A percentile compares a stretch with the other conserved stretches of the same genome.
These are phyloP conservation scores for Porphyrellus cyaneotinctus DNA, from an alignment of 768 basidiomycete species.

Conservation along the genomic window DNA sequence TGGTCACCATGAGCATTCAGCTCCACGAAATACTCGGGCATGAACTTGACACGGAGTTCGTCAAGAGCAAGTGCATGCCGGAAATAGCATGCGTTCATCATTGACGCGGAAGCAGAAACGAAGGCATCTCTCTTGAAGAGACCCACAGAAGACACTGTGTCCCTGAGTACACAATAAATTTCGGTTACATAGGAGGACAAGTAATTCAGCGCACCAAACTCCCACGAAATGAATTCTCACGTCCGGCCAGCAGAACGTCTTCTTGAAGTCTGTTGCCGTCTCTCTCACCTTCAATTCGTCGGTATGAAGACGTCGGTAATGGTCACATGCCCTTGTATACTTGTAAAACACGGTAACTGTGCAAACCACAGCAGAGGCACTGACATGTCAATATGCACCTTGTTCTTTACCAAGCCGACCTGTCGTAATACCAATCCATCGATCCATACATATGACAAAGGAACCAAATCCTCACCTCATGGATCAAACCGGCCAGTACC, in stretches of 20 bases:
- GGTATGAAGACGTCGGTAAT: neutral
- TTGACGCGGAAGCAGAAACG: neutral
- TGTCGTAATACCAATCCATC: neutral
- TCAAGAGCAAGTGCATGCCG: neutral
- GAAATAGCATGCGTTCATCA: neutral
- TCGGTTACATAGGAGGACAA: no score
- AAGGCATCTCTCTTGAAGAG: neutral
- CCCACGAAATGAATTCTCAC: neutral
- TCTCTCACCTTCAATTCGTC: neutral
- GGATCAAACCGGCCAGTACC: neutral
- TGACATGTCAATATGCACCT: neutral
- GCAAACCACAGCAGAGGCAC: neutral
- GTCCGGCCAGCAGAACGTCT: neutral
- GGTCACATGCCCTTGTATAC: neutral
- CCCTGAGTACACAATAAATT: no score
- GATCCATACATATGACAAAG: neutral
- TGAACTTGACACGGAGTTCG: neutral
- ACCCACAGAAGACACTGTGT: no score
- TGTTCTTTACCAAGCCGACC: neutral
- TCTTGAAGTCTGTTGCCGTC: neutral
- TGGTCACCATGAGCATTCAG: neutral
- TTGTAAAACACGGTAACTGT: neutral
- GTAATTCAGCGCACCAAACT: neutral
- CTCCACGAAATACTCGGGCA: neutral
- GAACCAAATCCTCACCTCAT: neutral